These are phyloP conservation scores for Hymenoscyphus occultus DNA, from an alignment of 2,329 filamentous ascomycete species.

Conservation along the genomic window DNA sequence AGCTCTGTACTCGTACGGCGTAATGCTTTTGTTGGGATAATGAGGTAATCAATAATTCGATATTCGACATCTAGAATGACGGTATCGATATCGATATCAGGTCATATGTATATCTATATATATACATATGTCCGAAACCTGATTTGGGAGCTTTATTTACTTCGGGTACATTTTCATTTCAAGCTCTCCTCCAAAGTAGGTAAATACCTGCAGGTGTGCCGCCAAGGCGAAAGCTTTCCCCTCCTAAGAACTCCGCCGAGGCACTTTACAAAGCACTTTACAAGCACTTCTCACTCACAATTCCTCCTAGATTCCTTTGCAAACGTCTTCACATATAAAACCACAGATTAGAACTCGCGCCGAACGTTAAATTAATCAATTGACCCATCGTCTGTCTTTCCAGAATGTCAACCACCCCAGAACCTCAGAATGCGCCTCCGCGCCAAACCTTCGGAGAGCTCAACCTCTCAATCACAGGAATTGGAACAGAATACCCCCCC, in stretches of 20 bases:
- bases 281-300: neutral
- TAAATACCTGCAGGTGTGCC: too few species aligned
- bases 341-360: neutral
- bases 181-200: neutral
- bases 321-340: neutral
- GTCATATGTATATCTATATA: too few species aligned
- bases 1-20: neutral
- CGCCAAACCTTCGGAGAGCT: constrained; percentile 43
- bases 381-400: neutral
- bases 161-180: neutral
- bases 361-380: neutral
- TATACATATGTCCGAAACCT: neutral
- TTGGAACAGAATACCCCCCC: constrained; percentile 60
- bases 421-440: constrained; percentile 20
- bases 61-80: neutral
- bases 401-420: constrained; percentile 19
- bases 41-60: constrained; percentile 1
- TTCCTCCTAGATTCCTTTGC: neutral
- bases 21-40: neutral
- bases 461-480: constrained; percentile 58
- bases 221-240: neutral
- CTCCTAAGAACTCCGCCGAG: neutral
- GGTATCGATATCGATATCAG: too few species aligned
- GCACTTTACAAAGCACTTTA: neutral
- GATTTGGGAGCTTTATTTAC: neutral